Evolutionary conservation across 169 alveolate genomes (phyloP), one percentile per base, ranked within the genome.

Genomic region (Perkinsus chesapeaki): DNA sequence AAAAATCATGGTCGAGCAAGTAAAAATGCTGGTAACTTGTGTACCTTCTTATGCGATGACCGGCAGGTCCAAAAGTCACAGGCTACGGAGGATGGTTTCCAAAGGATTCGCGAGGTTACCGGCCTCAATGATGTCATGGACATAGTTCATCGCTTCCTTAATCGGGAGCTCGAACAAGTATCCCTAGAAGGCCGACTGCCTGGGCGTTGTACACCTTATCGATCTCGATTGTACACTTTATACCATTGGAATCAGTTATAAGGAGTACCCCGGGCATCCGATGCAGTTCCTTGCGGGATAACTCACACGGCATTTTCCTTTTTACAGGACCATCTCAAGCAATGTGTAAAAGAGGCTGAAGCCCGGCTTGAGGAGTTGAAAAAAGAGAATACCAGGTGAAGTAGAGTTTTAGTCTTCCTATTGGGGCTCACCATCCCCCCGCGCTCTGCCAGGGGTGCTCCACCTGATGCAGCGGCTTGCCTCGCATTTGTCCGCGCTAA

Each of bases 121-220:
- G 95, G 95, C 12, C 93, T 94, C 73, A 93, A 73, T 92, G 95
- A 94, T 38, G 95, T 94, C 5, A 94, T 94, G 95, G 94, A 94
- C 31, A 94, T 94, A 36, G 95, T 94, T 48, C 93, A 92, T 60
- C 92, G 93, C 91, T 94, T 94, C 91, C 92, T 94, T 20, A 94
- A 94, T 82, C 48, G 93, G 38, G 95, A 94, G 48, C 23, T 91
- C 31, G 95, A 94, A 60, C 82, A 60, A 23, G 82, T 60, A 60
- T 16, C 82, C 16, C 60, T 9, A 43, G 60, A 43, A 5, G 5
- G 60, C 5, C 5, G 60, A 16, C 60, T 16, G 60, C 60, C 16
- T 43, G 60, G 16, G 60, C 5, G 23, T 5, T 43, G 16, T 43
- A 43, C 5, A 43, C 82, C 27, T 16, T 23, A 12, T 60, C 27